Conservation (phyloP, 768 basidiomycete genomes). For the Dendrothele bispora region DNA sequence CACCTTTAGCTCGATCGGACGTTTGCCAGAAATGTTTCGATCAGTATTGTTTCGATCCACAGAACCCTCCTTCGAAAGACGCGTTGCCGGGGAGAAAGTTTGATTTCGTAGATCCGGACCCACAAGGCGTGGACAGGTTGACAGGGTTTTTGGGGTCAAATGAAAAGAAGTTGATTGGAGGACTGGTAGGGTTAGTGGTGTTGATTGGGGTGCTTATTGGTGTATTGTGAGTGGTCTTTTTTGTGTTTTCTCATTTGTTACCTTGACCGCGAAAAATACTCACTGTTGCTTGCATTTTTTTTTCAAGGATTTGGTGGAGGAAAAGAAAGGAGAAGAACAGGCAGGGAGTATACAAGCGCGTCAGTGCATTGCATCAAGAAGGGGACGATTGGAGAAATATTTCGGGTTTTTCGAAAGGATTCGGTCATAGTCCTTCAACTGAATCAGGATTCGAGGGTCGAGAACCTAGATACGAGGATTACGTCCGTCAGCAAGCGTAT, state of each 20-base stretch:
- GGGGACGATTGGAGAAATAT: conserved; percentile 4
- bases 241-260: conserved; percentile 1
- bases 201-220: conserved; percentile 37
- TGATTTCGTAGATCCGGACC: conserved; percentile 55
- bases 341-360: conserved; percentile 14
- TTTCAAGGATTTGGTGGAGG: conserved; percentile 28
- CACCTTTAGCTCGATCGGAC: conserved; percentile 21
- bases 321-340: conserved; percentile 17
- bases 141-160: conserved; percentile 41
- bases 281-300: background rate
- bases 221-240: conserved; percentile 35
- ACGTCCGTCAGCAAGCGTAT: conserved; percentile 5
- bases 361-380: conserved; percentile 17
- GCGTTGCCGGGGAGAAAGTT: conserved; percentile 38
- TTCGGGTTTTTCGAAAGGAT: background rate
- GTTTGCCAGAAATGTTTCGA: conserved; percentile 27
- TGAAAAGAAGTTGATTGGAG: conserved; percentile 51
- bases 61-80: conserved; percentile 12
- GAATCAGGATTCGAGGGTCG: too few species aligned
- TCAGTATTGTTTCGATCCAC: conserved; percentile 34
- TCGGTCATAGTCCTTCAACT: too few species aligned
- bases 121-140: conserved; percentile 43
- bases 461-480: conserved; percentile 1
- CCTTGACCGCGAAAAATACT: background rate
- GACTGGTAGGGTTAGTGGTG: conserved; percentile 38